Conservation (phyloP, 495 filamentous ascomycete genomes). For the Neurospora sp. region DNA sequence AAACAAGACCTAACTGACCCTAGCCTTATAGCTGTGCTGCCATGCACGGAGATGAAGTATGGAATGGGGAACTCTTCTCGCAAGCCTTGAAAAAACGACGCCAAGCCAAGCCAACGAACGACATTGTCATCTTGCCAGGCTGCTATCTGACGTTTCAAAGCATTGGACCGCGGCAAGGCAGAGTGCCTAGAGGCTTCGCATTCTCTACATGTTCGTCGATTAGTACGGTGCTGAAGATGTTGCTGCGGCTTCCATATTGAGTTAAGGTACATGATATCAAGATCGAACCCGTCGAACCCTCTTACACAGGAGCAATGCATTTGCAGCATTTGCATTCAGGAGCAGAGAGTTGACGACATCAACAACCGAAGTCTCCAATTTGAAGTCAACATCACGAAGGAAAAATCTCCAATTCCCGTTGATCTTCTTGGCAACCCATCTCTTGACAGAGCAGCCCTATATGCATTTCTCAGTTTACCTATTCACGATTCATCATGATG, state of each 20-base stretch:
- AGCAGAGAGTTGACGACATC: not conserved
- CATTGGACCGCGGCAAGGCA: not conserved
- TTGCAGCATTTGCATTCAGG: not conserved
- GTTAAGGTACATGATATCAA: not conserved
- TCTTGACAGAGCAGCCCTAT: not conserved
- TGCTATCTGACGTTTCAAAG: not conserved
- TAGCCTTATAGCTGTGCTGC: not conserved
- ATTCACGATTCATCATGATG: not conserved
- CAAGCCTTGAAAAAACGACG: not conserved
- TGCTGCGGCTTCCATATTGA: not conserved
- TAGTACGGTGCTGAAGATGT: not conserved
- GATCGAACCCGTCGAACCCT: not conserved
- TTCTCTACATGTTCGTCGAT: not conserved
- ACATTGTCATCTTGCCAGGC: not conserved
- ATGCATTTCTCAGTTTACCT: not conserved
- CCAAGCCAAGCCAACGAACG: not conserved
- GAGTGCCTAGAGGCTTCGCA: not conserved
- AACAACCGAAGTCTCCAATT: not conserved
- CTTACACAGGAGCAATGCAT: not conserved
- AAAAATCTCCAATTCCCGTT: not conserved
- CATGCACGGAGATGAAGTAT: not conserved
- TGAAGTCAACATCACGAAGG: not conserved
- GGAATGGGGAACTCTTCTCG: not conserved
- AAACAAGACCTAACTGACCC: not conserved
- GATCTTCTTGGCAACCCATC: not conserved